Evolutionary conservation across 2,329 filamentous ascomycete species (phyloP), one percentile per base, ranked within the genome.

Genomic region (Balansia obtecta): DNA sequence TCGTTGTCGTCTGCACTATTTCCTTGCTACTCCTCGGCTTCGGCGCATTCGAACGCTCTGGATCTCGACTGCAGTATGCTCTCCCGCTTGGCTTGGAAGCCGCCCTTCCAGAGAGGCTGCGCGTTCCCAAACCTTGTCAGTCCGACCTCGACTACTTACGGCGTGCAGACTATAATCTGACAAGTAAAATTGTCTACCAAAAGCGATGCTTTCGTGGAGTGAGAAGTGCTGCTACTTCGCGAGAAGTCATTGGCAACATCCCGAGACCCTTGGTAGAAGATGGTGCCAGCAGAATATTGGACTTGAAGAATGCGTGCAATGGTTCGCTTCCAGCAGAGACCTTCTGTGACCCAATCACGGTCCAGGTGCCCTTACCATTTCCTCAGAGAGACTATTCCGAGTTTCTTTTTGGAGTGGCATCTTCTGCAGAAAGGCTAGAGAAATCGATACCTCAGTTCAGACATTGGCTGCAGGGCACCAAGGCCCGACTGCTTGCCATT

Each of bases 321-420:
- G 55, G 56, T 6, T 46, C 55, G 16, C 41, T 49, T 2, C 38
- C 40, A 11, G 39, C 13, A 7, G 50, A 52, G 8, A 33, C 34
- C 18, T 43, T 50, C 1, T 67, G 71, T 54, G 68, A 76, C 12
- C 67, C 72, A 2, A 61, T 82, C 16, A 57, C 64, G 0, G 58
- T 82, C 7, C 58, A 66, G 3, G 74, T 80, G 0, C 71, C 76
- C 0, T 56, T 57, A 0, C 67, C 71, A 1, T 71, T 71, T 46
- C 69, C 72, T 0, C 58, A 60, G 32, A 57, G 63, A 32, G 67
- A 67, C 9, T 76, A 77, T 54, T 64, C 68, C 0, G 70, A 80
- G 48, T 68, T 80, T 43, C 62, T 78, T 51, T 82, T 83, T 53
- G 79, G 77, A 50, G 70, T 82, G 4, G 75, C 78, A 0, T 80